Conservation (phyloP, 768 basidiomycete genomes). For the Kwoniella shandongensis region DNA sequence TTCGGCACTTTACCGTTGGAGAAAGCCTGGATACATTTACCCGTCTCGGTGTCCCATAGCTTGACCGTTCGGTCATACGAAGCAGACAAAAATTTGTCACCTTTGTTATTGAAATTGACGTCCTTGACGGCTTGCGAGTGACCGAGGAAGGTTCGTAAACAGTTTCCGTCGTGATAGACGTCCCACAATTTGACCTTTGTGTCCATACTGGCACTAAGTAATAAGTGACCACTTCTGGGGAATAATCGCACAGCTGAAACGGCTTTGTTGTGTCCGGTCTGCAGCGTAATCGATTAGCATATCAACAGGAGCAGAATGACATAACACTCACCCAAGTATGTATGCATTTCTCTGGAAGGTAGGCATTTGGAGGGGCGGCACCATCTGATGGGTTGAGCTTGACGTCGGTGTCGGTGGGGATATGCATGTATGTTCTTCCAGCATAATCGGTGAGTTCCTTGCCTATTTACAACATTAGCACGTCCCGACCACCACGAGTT, state of each 20-base stretch:
- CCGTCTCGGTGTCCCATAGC: conserved; percentile 98
- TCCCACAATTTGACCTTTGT: conserved; percentile 99
- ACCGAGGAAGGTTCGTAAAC: conserved; percentile 93
- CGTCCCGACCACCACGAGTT: neutral
- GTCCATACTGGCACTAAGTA: conserved; percentile 95
- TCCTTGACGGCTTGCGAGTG: conserved; percentile 97
- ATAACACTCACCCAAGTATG: conserved; percentile 71
- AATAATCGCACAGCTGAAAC: conserved; percentile 92
- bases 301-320: conserved; percentile 1
- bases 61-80: conserved; percentile 97
- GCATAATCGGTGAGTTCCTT: conserved; percentile 96
- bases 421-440: conserved; percentile 93
- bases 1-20: conserved; percentile 97
- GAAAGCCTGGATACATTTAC: conserved; percentile 91
- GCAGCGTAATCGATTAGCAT: neutral
- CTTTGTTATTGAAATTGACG: conserved; percentile 90
- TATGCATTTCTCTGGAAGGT: conserved; percentile 90
- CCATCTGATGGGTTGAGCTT: conserved; percentile 75
- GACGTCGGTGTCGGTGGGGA: conserved; percentile 85
- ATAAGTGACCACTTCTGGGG: conserved; percentile 85
- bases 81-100: conserved; percentile 82
- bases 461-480: conserved; percentile 53
- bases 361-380: conserved; percentile 71
- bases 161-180: conserved; percentile 93
- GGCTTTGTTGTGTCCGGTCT: conserved; percentile 91